Base-by-base conservation (phyloP, 345 rosid species). In the Eucalyptus melliodora region DNA sequence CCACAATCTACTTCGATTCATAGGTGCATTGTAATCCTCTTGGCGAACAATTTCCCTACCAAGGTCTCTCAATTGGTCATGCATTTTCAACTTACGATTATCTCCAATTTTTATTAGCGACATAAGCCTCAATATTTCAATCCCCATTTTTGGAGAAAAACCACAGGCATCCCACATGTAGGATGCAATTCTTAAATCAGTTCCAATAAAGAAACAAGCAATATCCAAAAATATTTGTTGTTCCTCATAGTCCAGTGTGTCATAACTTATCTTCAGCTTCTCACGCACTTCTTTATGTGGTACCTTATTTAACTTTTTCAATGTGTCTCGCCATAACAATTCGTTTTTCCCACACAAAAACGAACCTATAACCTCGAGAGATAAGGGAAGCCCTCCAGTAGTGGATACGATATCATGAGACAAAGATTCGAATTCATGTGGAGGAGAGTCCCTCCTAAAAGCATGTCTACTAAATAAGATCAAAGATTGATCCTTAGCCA, bases 1-100 rank as follows among this genome's bases (percentile, higher is more conserved):
- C 93, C 93, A 92, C 49, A 92, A 9, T 42, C 93, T 90, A 31
- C 90, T 92, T 6, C 92, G 89, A 23, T 87, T 50, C 23, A 89
- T 91, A 9, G 83, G 89, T 7, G 89, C 88, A 6, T 1, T 26
- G 11, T 37, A 21, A 87, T 31, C 40, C 23, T 87, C 80, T 37
- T 56, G 50, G 2, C n/a, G n/a, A n/a, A n/a, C n/a, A n/a, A n/a
- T n/a, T n/a, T n/a, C n/a, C n/a, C n/a, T n/a, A n/a, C n/a, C n/a
- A n/a, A n/a, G n/a, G n/a, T n/a, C n/a, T 9, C 90, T 88, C n/a
- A n/a, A n/a, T 83, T 88, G 72, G 88, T 16, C 47, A 16, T 40
- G 50, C 86, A 86, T 67, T 1, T 67, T 67, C 77, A 67, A 4
- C 11, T 67, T 3, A n/a, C 1, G 6, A n/a, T 67, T 31, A 67